Conservation (phyloP, 148 eudicot genomes). For the Vaccinium darrowii region DNA sequence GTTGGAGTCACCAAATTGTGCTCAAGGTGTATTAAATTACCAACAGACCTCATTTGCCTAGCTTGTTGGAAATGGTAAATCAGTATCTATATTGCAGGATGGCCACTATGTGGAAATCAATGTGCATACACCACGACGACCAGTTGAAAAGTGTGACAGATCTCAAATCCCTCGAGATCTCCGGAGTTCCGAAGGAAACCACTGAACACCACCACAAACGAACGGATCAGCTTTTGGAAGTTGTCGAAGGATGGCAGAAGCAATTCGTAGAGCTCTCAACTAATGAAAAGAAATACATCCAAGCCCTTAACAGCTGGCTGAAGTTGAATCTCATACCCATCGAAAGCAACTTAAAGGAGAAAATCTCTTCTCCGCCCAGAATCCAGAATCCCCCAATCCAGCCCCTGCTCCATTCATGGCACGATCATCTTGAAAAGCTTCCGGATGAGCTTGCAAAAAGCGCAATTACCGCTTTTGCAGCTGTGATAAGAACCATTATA, state of each 20-base stretch:
- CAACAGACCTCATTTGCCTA: not conserved
- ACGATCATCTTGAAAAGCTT: constrained; percentile 72
- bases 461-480: constrained; percentile 66
- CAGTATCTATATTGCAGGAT: constrained; percentile 49
- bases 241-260: constrained; percentile 59
- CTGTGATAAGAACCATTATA: constrained; percentile 64
- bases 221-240: constrained; percentile 56
- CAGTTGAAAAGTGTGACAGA: constrained; percentile 52
- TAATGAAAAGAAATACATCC: constrained; percentile 64
- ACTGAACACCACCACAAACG: constrained; percentile 67
- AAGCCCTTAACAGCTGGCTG: constrained; percentile 68
- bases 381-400: constrained; percentile 70
- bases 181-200: constrained; percentile 60
- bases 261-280: constrained; percentile 63
- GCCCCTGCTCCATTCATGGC: constrained; percentile 70
- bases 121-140: constrained; percentile 55
- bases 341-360: constrained; percentile 76
- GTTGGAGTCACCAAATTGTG: not conserved
- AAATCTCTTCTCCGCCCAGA: constrained; percentile 74
- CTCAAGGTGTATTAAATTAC: not conserved
- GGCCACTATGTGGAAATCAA: constrained; percentile 82
- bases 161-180: constrained; percentile 62
- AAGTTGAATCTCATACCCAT: constrained; percentile 82
- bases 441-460: constrained; percentile 79
- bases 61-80: not conserved